Base-by-base conservation (phyloP, 306 rosid genomes). In the Ormosia emarginata region DNA sequence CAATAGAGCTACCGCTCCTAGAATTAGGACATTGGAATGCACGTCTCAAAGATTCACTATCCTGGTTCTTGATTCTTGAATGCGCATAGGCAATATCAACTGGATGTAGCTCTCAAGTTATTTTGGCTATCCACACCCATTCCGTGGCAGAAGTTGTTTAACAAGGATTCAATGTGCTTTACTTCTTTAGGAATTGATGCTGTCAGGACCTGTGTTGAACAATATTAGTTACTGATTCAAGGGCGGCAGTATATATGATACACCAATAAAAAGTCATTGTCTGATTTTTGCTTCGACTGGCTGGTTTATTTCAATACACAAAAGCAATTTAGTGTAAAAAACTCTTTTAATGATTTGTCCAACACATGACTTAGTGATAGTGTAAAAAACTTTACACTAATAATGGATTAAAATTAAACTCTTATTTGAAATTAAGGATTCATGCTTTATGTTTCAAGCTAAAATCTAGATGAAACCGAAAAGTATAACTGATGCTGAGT, bases 161-260 rank as follows among this genome's bases (percentile, higher is more conserved):
- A 84, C 88, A 95, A 83, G 70, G 96, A 86, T 79, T 95, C 92
- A 4, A 95, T 89, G 71, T 93, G 97, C 78, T 89, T 90, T 49
- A 91, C 89, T 87, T 94, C 99, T 87, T 95, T 95, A 17, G 97
- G 95, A 63, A 91, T 82, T 33, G 98, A 92, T 13, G 87, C 97
- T 2, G 97, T 89, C 34, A 88, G 91, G 37, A 90, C 94, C 92
- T 95, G 91, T 62, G 80, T 63, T 58, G 53, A 37, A 52, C 18
- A 85, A 77, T 12, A 50, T 75, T 44, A 75, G 75, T 75, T 10
- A 72, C 3, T 52, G 8, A 46, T 4, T 41, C 39, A 56, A 15
- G 10, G 1, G 32, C 36, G 56, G 39, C 9, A 4, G 24, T 14
- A 2, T 10, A 33, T 1, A 15, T 43, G 9, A 71, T 61, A 67